Conservation (phyloP, 768 basidiomycete species). For the Naganishia vishniacii region DNA sequence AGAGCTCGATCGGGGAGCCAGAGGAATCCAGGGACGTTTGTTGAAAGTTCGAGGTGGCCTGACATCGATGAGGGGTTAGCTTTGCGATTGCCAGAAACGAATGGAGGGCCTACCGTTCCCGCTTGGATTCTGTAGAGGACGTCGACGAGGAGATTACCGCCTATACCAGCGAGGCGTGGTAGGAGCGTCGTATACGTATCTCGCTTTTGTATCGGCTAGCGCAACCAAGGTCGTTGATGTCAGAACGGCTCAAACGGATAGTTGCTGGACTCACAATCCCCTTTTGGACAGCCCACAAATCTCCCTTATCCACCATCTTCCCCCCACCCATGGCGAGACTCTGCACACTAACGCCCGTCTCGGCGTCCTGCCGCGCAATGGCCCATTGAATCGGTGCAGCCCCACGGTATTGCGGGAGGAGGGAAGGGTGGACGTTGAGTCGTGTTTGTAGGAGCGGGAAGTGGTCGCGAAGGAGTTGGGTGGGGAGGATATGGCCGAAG, state of each 20-base stretch:
- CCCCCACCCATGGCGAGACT: slow-evolving; percentile 59
- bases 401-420: slow-evolving; percentile 80
- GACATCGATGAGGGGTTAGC: slow-evolving; percentile 13
- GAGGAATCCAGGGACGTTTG: background rate
- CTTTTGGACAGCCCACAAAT: slow-evolving; percentile 57
- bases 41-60: slow-evolving; percentile 59
- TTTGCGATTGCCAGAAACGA: background rate
- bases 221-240: background rate
- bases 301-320: slow-evolving; percentile 67
- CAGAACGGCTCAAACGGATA: background rate
- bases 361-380: slow-evolving; percentile 55
- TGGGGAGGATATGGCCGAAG: slow-evolving; percentile 78
- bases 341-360: slow-evolving; percentile 71
- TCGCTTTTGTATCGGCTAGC: slow-evolving; percentile 57
- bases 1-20: slow-evolving; percentile 42
- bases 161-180: slow-evolving; percentile 58
- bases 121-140: slow-evolving; percentile 62
- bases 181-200: slow-evolving; percentile 59
- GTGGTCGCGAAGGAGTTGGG: slow-evolving; percentile 54
- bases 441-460: slow-evolving; percentile 58
- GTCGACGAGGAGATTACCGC: slow-evolving; percentile 66
- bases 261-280: slow-evolving; percentile 54
- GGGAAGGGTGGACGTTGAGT: slow-evolving; percentile 84
- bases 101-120: slow-evolving; percentile 53
- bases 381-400: slow-evolving; percentile 84